Evolutionary conservation across 768 basidiomycete species (phyloP).

Genomic region (Fistulinella prunicolor): DNA sequence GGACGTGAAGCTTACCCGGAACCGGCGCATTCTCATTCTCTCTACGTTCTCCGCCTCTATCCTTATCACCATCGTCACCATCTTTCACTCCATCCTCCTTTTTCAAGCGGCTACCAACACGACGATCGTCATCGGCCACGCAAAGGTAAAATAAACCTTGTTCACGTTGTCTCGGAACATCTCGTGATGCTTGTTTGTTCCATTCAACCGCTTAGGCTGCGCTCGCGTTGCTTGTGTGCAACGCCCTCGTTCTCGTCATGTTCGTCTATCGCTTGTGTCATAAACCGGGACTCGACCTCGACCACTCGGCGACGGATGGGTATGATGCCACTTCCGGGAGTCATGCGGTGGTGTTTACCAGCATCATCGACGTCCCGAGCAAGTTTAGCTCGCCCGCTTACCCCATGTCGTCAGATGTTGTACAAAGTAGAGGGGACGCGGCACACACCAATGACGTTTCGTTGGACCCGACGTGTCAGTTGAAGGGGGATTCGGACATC

Average conservation of each 20-base stretch:
- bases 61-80: slow-evolving; percentile 16
- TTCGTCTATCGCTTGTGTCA: slow-evolving; percentile 18
- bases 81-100: slow-evolving; percentile 16
- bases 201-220: too few relatives aligned
- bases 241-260: slow-evolving; percentile 24
- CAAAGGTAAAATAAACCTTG: slow-evolving; percentile 16
- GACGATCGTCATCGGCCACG: slow-evolving; percentile 19
- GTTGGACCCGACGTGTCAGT: background rate
- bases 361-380: slow-evolving; percentile 15
- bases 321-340: too few relatives aligned
- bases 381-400: slow-evolving; percentile 3
- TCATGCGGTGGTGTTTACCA: slow-evolving; percentile 13
- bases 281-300: too few relatives aligned
- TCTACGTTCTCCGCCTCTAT: slow-evolving; percentile 20
- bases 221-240: slow-evolving; percentile 24
- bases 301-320: too few relatives aligned
- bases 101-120: background rate
- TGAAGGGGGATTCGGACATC: too few relatives aligned
- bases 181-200: too few relatives aligned
- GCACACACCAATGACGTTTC: background rate
- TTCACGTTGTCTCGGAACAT: background rate
- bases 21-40: slow-evolving; percentile 18
- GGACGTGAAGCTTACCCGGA: slow-evolving; percentile 1
- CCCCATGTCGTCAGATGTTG: background rate
- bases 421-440: background rate